Conservation (phyloP, 805 yeast genomes). For the Nakazawaea molendinolei region DNA sequence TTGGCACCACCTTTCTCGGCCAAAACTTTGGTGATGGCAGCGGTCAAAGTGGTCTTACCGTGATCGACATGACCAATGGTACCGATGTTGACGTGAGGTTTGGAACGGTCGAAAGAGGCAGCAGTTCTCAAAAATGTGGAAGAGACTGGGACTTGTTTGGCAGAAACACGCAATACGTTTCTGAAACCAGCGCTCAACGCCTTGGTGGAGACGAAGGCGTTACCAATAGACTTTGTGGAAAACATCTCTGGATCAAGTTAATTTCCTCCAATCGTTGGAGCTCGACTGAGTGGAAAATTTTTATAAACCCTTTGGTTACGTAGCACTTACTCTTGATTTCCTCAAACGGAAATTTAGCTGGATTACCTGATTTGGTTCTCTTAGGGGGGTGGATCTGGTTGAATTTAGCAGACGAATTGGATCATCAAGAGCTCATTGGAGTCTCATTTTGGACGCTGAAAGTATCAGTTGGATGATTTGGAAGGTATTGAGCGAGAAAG, state of each 20-base stretch:
- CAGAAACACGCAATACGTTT: conserved; percentile 6
- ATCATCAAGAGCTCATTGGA: too few species aligned
- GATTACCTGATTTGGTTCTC: too few species aligned
- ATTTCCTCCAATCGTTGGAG: neutral
- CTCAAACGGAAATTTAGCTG: too few species aligned
- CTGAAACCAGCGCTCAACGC: conserved; percentile 4
- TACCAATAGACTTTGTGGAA: conserved; percentile 2
- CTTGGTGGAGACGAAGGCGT: conserved; percentile 1
- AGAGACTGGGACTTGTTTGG: neutral
- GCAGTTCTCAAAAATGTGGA: conserved; percentile 30
- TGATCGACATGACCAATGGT: conserved; percentile 99
- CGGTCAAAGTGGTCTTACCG: conserved; percentile 97
- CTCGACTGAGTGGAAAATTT: neutral
- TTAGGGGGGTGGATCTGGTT: too few species aligned
- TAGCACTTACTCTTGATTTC: conserved; percentile 7
- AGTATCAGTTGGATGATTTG: too few species aligned
- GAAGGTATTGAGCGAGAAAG: too few species aligned
- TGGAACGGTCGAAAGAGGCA: conserved; percentile 83
- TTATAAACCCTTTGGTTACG: conserved; percentile 1
- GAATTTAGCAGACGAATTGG: too few species aligned
- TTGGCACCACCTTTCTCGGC: conserved; percentile 85
- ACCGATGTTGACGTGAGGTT: conserved; percentile 96
- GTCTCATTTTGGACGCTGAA: too few species aligned
- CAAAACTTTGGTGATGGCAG: conserved; percentile 95
- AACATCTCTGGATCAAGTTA: neutral